Evolutionary conservation across 2,329 filamentous ascomycete genomes (phyloP), one percentile per base, ranked within the genome.

Genomic region (Trichoderma sp.): DNA sequence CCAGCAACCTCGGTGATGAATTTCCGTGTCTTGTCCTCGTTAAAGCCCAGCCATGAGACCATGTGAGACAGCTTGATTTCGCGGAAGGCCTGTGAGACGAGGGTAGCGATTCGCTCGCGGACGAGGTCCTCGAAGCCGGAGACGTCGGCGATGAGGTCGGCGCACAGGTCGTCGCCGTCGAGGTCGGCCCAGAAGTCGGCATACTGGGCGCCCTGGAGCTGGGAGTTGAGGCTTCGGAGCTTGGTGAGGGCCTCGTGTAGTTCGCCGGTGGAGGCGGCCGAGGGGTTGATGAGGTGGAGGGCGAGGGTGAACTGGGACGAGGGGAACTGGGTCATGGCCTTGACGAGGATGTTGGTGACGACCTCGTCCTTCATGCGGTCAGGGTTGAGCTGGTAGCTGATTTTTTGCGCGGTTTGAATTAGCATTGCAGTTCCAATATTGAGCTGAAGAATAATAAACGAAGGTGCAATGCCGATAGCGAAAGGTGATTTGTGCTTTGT

Each of bases 381-480:
- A 64, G 96, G 96, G 89, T 99, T 99, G 85, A 99, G 97, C 85
- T 99, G 96, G 87, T 99, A 99, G 73, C 96, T 99, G n/a, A 26
- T 61, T 49, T 49, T 69, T 71, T 70, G 69, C 18, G 26, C 8
- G 21, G 5, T 43, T 18, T 32, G 21, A 14, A 43, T 60, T 30
- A 59, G 61, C 13, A 11, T 18, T 61, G 37, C 37, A 21, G n/a
- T n/a, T 4, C 10, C 37, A 4, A 4, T 4, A 8, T 21, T 59
- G 51, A 16, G 54, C 54, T 16, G 43, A 54, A 46, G 26, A 61
- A 18, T 43, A 10, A 46, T 11, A 64, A 64, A 28, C 1, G 43
- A 30, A 59, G n/a, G 34, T 43, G 24, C 14, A 56, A 26, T 21
- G n/a, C n/a, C 24, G 5, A 8, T 21, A 46, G 11, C 21, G 32